phyloP scores from a whole-genome alignment of 2,329 filamentous ascomycete genomes.

The Exserohilum turcica region DNA sequence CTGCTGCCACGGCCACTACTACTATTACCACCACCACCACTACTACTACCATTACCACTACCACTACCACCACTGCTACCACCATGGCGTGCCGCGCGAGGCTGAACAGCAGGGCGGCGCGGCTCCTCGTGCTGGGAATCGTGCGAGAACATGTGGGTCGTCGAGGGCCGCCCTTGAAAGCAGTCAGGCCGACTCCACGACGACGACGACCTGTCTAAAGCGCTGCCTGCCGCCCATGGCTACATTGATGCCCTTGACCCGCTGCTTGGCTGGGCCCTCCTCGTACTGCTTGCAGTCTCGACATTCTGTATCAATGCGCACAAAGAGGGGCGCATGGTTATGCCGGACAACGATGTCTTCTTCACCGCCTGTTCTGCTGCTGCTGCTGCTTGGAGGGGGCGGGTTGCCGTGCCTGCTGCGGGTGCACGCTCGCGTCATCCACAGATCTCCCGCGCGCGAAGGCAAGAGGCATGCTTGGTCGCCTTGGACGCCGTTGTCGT shows the following conservation, averaged over 20 bases:
- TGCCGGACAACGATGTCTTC: conserved; percentile 32
- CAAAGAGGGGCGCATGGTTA: conserved; percentile 24
- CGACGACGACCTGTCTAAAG: conserved; percentile 17
- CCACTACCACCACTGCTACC: background rate
- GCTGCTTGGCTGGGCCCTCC: background rate
- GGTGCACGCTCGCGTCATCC: conserved; percentile 23
- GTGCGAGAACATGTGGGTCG: conserved; percentile 23
- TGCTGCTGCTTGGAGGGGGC: conserved; percentile 22
- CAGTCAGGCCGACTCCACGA: conserved; percentile 41
- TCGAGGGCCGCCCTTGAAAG: conserved; percentile 28
- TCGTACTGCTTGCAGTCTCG: conserved; percentile 5
- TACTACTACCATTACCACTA: too few species aligned
- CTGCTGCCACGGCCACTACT: too few species aligned
- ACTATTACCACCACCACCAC: too few species aligned
- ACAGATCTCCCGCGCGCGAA: conserved; percentile 30
- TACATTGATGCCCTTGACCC: background rate
- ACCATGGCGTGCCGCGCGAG: conserved; percentile 26
- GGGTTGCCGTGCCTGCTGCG: conserved; percentile 31
- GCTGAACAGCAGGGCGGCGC: conserved; percentile 31
- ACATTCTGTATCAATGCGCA: conserved; percentile 10
- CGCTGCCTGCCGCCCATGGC: background rate
- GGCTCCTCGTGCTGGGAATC: conserved; percentile 29
- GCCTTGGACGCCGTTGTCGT: conserved; percentile 1
- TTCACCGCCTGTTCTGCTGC: conserved; percentile 32
- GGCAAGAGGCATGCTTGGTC: conserved; percentile 19